phyloP scores from a whole-genome alignment of 805 yeast species.

The Ogataea methylovora region DNA sequence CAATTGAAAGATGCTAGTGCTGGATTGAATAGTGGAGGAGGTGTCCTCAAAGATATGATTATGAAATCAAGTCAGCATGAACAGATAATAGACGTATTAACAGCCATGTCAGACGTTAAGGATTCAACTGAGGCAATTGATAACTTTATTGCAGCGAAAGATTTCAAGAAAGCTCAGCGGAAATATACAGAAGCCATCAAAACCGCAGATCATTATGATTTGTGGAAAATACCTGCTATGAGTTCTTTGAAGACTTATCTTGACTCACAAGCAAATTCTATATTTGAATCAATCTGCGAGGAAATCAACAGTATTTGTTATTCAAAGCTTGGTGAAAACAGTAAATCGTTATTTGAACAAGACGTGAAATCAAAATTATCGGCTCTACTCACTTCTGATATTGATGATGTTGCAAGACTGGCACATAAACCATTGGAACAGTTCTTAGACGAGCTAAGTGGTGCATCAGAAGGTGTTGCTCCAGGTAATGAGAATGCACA shows the following conservation, averaged over 20 bases:
- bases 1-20: constrained; percentile 13
- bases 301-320: constrained; percentile 57
- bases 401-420: constrained; percentile 17
- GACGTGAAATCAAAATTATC: constrained; percentile 8
- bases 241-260: constrained; percentile 41
- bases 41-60: constrained; percentile 56
- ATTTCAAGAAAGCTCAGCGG: constrained; percentile 44
- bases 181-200: constrained; percentile 29
- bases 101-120: constrained; percentile 54
- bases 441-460: constrained; percentile 25
- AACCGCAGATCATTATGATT: constrained; percentile 39
- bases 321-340: constrained; percentile 11
- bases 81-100: constrained; percentile 64
- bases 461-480: constrained; percentile 13
- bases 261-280: constrained; percentile 46
- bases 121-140: constrained; percentile 60
- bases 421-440: constrained; percentile 27
- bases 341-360: constrained; percentile 23
- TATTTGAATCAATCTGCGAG: constrained; percentile 69
- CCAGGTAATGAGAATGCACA: constrained; percentile 17
- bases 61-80: constrained; percentile 53
- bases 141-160: constrained; percentile 56
- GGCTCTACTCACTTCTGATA: constrained; percentile 14
- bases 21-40: constrained; percentile 37
- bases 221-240: constrained; percentile 55